Evolutionary conservation across 768 basidiomycete species (phyloP).

Genomic region (Clavaria fumosa): DNA sequence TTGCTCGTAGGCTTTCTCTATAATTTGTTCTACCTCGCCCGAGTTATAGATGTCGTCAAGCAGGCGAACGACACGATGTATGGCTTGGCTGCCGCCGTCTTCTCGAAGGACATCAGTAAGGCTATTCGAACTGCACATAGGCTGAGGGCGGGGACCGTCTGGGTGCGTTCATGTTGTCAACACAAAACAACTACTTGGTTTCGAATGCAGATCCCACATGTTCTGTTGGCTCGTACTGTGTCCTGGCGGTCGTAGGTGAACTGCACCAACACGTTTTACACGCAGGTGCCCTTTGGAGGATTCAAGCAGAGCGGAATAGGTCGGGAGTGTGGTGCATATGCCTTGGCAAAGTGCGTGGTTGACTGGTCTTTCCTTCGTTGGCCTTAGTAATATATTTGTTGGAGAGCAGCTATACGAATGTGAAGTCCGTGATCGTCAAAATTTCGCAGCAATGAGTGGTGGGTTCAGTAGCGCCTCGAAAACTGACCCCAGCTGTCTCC

Average conservation of each 20-base stretch:
- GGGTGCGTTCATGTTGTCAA: conserved; percentile 24
- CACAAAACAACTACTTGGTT: background rate
- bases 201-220: background rate
- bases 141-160: conserved; percentile 71
- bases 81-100: conserved; percentile 80
- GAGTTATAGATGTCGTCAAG: conserved; percentile 38
- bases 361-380: background rate
- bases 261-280: conserved; percentile 33
- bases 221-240: background rate
- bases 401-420: conserved; percentile 38
- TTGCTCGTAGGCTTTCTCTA: background rate
- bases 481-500: too few relatives aligned
- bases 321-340: conserved; percentile 69
- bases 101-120: conserved; percentile 62
- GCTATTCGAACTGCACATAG: conserved; percentile 58
- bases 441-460: too few relatives aligned
- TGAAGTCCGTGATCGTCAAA: conserved; percentile 60
- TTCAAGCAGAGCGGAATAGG: conserved; percentile 78
- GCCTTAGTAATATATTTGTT: background rate
- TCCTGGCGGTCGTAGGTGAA: conserved; percentile 22
- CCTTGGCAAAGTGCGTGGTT: conserved; percentile 35
- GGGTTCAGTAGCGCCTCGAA: too few relatives aligned
- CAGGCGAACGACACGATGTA: conserved; percentile 80
- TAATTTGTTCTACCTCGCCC: conserved; percentile 1
- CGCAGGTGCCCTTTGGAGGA: conserved; percentile 66